A percentile compares a stretch with the other conserved stretches of the same genome.
Conservation (phyloP, 148 eudicot species). For the Polygonum aviculare region DNA sequence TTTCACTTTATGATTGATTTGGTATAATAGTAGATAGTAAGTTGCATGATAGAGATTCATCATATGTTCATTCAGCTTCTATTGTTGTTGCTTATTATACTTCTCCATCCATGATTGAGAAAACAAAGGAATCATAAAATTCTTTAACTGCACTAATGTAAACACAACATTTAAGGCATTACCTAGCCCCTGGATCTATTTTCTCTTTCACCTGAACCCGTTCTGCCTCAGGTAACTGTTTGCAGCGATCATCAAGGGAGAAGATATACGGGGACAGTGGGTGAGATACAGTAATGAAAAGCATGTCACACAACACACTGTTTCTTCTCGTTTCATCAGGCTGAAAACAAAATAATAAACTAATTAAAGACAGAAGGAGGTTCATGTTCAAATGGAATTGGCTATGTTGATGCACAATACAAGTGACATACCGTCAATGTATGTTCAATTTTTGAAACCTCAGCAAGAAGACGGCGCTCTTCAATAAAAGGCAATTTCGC, state of each 20-base stretch:
- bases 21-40: neutral
- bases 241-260: slow-evolving; percentile 82
- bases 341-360: slow-evolving; percentile 22
- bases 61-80: neutral
- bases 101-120: neutral
- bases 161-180: slow-evolving; percentile 19
- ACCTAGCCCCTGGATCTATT: slow-evolving; percentile 79
- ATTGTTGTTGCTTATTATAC: neutral
- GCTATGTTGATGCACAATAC: neutral
- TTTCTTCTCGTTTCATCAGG: slow-evolving; percentile 88
- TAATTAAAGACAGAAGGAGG: neutral
- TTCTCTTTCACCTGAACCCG: slow-evolving; percentile 43
- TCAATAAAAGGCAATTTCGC: slow-evolving; percentile 94
- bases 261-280: slow-evolving; percentile 77
- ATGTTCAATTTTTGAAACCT: slow-evolving; percentile 67
- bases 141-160: neutral
- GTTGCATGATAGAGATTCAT: neutral
- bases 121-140: neutral
- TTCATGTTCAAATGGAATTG: neutral
- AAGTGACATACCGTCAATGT: slow-evolving; percentile 59
- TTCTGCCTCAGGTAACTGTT: slow-evolving; percentile 51
- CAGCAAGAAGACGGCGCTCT: slow-evolving; percentile 78
- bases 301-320: slow-evolving; percentile 70
- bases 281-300: slow-evolving; percentile 73
- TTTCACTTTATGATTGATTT: neutral